Percentiles rank a stretch among this genome's conserved stretches.
These are phyloP conservation scores for Cubamyces lactineus DNA, from an alignment of 768 basidiomycete genomes.

Conservation along the genomic window DNA sequence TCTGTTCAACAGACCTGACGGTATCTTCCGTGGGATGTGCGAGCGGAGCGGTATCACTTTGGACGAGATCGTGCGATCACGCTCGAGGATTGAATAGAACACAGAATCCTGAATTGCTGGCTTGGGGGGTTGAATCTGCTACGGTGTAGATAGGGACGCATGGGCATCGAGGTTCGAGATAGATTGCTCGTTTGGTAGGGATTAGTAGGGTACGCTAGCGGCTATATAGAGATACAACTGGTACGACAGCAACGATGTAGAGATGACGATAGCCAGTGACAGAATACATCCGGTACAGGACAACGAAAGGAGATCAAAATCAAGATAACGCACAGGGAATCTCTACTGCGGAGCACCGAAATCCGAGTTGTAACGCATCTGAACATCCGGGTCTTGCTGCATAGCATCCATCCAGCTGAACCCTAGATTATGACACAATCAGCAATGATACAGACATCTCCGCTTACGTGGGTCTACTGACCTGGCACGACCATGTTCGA, in stretches of 20 bases:
- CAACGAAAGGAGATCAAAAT: background rate
- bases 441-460: background rate
- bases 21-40: slow-evolving; percentile 68
- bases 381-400: slow-evolving; percentile 21
- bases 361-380: slow-evolving; percentile 14
- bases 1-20: slow-evolving; percentile 45
- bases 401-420: slow-evolving; percentile 32
- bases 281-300: background rate
- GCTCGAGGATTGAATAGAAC: slow-evolving; percentile 14
- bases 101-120: too few species aligned
- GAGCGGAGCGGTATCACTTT: slow-evolving; percentile 53
- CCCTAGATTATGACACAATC: slow-evolving; percentile 1
- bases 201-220: background rate
- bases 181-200: background rate
- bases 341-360: background rate
- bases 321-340: background rate
- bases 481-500: slow-evolving; percentile 58
- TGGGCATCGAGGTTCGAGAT: background rate
- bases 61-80: slow-evolving; percentile 46
- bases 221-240: slow-evolving; percentile 9
- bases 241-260: slow-evolving; percentile 17
- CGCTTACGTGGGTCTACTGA: slow-evolving; percentile 27
- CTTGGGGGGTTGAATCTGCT: too few species aligned
- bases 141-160: too few species aligned
- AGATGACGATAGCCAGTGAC: background rate